Conservation (phyloP, 805 yeast species). For the Candida coleopterorum region DNA sequence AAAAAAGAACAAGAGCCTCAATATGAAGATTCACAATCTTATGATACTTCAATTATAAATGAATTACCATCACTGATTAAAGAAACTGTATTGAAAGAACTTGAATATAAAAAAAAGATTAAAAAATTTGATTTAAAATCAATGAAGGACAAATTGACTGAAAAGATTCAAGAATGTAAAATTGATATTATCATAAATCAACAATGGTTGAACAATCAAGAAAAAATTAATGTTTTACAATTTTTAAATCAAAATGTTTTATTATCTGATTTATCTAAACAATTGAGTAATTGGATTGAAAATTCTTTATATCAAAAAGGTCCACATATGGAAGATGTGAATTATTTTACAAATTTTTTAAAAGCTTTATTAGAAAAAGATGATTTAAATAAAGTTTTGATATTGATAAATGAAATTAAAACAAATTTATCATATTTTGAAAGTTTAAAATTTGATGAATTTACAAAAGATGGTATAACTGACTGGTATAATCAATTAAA, state of each 20-base stretch:
- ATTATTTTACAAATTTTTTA: constrained; percentile 17
- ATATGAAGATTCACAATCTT: constrained; percentile 23
- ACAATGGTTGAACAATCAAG: constrained; percentile 21
- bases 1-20: constrained; percentile 6
- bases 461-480: constrained; percentile 9
- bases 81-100: constrained; percentile 32
- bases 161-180: constrained; percentile 11
- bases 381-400: constrained; percentile 15
- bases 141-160: constrained; percentile 22
- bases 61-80: constrained; percentile 36
- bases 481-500: constrained; percentile 10
- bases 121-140: constrained; percentile 22
- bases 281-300: constrained; percentile 23
- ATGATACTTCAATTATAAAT: constrained; percentile 31
- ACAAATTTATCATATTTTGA: constrained; percentile 4
- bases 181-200: constrained; percentile 12
- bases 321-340: constrained; percentile 31
- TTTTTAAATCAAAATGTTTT: constrained; percentile 13
- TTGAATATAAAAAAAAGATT: constrained; percentile 25
- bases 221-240: constrained; percentile 10
- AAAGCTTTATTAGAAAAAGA: constrained; percentile 13
- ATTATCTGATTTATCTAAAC: constrained; percentile 12
- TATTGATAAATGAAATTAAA: constrained; percentile 11
- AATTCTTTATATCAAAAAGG: constrained; percentile 27
- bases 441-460: background rate